Base-by-base conservation (phyloP, 305 asterid species). In the Fraxinus greggii region DNA sequence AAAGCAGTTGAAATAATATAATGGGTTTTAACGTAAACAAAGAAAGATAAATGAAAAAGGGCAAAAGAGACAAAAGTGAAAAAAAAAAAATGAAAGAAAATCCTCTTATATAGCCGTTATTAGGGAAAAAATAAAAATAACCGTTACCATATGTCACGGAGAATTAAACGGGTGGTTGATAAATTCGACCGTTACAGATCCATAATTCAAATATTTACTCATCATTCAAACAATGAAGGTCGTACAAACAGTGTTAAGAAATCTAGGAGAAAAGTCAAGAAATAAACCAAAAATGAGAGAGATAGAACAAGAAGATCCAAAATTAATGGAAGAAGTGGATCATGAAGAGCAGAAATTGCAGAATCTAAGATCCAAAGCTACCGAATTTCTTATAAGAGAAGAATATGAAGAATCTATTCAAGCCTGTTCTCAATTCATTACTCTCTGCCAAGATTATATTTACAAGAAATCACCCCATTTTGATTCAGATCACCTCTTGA, bases 341-440 rank as follows among this genome's bases (percentile, higher is more conserved):
- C 83, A 67, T 76, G 92, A 84, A 79, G 97, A 88, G 77, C 91
- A 85, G 17, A 86, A 29, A 77, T 80, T 95, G 76, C 94, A 90
- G 35, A 84, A 87, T 69, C 90, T 95, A 69, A 90, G 98, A 89
- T 92, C 93, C 79, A 92, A 92, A 88, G 98, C 98, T 79, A 85
- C 94, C 23, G 97, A 95, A 35, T 91, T 91, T 15, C 91, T 93
- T 33, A 85, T 95, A 4, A 88, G 94, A 88, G 95, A 93, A 90
- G 97, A 95, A 78, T 92, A 88, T 89, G 80, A 70, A 38, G 90
- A 77, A 15, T 89, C 94, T 80, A 89, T 90, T 6, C 82, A 91
- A 77, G 80, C 88, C 56, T 90, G 93, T 87, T 79, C 98, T 21
- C 90, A 85, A 23, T 83, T 90, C 81, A 93, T 95, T 48, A 87